Evolutionary conservation across 2,329 filamentous ascomycete genomes (phyloP), one percentile per base, ranked within the genome.

Genomic region (Talaromyces sp.): DNA sequence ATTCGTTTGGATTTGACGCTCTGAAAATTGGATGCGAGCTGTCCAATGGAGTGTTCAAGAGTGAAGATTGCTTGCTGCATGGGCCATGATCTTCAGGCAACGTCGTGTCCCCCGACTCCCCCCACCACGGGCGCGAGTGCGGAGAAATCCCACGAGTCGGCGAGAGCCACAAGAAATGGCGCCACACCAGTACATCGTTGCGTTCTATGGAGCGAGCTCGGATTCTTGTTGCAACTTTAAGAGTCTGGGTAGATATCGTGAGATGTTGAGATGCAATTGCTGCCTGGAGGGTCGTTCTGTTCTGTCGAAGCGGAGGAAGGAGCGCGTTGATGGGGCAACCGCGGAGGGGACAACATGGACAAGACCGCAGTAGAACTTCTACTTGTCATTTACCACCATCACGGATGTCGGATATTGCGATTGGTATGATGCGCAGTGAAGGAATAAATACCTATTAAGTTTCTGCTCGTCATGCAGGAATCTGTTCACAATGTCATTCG

Each of bases 401-500:
- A n/a, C 26, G 26, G 4, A 26, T 29, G 12, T 17, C 48, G 17
- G 14, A 14, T 17, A 9, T 3, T 52, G 24, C 26, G 48, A 9
- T 10, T 10, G 29, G 8, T 7, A 29, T 52, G 19, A 29, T 26
- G 48, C 27, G 48, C 48, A 17, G 27, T 29, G 12, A n/a, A 7
- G 5, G 29, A 29, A 50, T 26, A 5, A 3, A 29, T 27, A 12
- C 17, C 11, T 31, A 8, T 3, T 52, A 27, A 11, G 1, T 29
- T 19, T 17, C 12, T 17, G 11, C 14, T 31, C 12, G 48, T 26
- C 56, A 76, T 76, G 70, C 32, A 62, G 26, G 67, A 70, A 19
- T 62, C 60, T 24, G 27, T 68, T 4, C 27, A 38, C 48, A 55
- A 61, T 7, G 58, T 82, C 21, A 67, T 73, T 31, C 64, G 67